Evolutionary conservation across 129 eudicot genomes (phyloP).

Genomic region (Centella asiatica): DNA sequence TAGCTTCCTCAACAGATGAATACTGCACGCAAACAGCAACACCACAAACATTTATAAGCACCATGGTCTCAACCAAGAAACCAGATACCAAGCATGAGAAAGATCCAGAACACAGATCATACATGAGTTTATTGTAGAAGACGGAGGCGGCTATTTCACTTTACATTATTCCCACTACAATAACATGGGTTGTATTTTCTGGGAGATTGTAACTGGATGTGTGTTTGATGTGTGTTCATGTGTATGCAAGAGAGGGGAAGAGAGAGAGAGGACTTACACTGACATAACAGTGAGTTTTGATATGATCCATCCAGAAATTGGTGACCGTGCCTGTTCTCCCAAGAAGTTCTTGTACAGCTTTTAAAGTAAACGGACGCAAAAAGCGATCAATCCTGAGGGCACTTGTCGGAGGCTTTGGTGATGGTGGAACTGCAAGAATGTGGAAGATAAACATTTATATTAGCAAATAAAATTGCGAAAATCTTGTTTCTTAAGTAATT

Average conservation of each 20-base stretch:
- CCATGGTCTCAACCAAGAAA: too few relatives aligned
- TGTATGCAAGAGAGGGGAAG: not conserved
- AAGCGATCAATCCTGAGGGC: slow-evolving; percentile 79
- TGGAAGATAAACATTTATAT: not conserved
- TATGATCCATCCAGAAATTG: slow-evolving; percentile 97
- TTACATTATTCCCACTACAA: not conserved
- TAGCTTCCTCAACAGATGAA: slow-evolving; percentile 79
- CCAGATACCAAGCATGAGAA: too few relatives aligned
- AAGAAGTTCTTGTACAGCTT: slow-evolving; percentile 94
- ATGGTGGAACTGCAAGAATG: slow-evolving; percentile 57
- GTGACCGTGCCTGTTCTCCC: slow-evolving; percentile 73
- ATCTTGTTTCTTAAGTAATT: not conserved
- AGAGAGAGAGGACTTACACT: slow-evolving; percentile 37
- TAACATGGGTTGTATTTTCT: too few relatives aligned
- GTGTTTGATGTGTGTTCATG: not conserved
- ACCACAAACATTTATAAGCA: not conserved
- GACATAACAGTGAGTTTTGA: slow-evolving; percentile 93
- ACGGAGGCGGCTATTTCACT: not conserved
- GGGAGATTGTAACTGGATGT: too few relatives aligned
- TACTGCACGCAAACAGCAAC: slow-evolving; percentile 39
- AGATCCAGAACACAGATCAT: not conserved
- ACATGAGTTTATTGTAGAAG: not conserved
- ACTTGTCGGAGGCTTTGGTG: slow-evolving; percentile 53
- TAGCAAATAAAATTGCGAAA: not conserved
- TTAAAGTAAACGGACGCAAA: slow-evolving; percentile 87